phyloP scores from a whole-genome alignment of 2,329 filamentous ascomycete genomes.

The Leptographium lundbergii region DNA sequence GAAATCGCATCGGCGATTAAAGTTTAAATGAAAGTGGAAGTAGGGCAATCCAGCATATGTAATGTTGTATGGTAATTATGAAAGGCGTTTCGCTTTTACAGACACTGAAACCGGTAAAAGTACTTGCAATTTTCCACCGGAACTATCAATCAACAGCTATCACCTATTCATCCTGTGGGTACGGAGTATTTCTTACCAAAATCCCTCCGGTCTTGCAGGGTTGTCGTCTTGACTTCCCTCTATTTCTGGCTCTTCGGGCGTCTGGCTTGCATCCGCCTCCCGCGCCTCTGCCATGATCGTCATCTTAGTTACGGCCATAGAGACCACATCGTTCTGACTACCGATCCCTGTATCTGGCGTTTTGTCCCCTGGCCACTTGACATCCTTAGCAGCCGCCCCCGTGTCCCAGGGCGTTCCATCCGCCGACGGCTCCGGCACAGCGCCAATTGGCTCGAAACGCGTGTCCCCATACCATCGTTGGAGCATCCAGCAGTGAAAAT shows the following conservation, averaged over 20 bases:
- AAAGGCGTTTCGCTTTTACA: too few relatives aligned
- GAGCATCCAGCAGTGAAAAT: slow-evolving; percentile 9
- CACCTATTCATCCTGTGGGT: too few relatives aligned
- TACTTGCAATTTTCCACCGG: too few relatives aligned
- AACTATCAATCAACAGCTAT: too few relatives aligned
- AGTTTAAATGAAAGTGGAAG: too few relatives aligned
- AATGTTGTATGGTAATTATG: too few relatives aligned
- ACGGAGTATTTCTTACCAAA: neutral
- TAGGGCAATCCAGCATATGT: too few relatives aligned
- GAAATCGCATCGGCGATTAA: too few relatives aligned
- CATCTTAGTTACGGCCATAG: neutral
- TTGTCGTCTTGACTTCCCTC: neutral
- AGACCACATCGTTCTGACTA: neutral
- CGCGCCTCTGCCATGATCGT: neutral
- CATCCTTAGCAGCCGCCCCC: neutral
- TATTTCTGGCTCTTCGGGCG: neutral
- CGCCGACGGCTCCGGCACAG: neutral
- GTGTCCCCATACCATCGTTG: slow-evolving; percentile 10
- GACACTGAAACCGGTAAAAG: too few relatives aligned
- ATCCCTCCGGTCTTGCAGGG: neutral
- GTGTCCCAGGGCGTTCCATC: slow-evolving; percentile 5
- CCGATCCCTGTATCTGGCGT: neutral
- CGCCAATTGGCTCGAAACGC: slow-evolving; percentile 8
- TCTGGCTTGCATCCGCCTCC: neutral
- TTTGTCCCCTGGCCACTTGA: neutral